Base-by-base conservation (phyloP, 768 basidiomycete species). In the Exidia glandulosa region DNA sequence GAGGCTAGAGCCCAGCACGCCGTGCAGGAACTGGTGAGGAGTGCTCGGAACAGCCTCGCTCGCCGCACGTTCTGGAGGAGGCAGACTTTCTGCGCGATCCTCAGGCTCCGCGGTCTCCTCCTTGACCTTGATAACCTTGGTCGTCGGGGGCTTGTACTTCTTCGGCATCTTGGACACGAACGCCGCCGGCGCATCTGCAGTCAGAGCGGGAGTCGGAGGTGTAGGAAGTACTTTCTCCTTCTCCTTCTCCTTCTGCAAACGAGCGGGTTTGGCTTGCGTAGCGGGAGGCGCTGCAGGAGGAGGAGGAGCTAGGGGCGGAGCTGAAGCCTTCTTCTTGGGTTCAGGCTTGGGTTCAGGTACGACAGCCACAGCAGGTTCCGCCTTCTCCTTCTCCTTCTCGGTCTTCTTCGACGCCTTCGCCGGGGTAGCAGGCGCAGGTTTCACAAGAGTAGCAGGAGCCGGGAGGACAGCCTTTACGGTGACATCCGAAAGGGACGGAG, bases 141-240 rank as follows among this genome's bases (percentile, higher is more conserved):
- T 36, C 34, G 56, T 30, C 25, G 33, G 48, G 6, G 61, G 62
- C 57, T 60, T 63, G 65, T 76, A 87, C 71, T 91, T 91, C 77
- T 90, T 91, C 4, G 89, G 86, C 72, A 88, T 85, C 70, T 85
- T 90, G 27, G 89, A 90, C 41, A 89, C 74, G 33, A 91, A 80
- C 19, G 89, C 88, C 12, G 82, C 83, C 66, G 90, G 89, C 2
- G 76, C 66, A 3, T 71, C 67, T n/a, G 75, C 71, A 50, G 80
- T 77, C 2, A 64, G 63, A 3, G 32, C 57, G 57, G 66, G 68
- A n/a, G 63, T 45, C 34, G 68, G 57, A 3, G 62, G 50, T 10
- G 65, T 25, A 1, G 62, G 64, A 37, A 54, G 47, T 59, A 33
- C 65, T 41, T 57, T 65, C 59, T 69, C 68, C 58, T 63, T 66